phyloP scores from a whole-genome alignment of 2,329 filamentous ascomycete genomes.

The Elsinoe australis region DNA sequence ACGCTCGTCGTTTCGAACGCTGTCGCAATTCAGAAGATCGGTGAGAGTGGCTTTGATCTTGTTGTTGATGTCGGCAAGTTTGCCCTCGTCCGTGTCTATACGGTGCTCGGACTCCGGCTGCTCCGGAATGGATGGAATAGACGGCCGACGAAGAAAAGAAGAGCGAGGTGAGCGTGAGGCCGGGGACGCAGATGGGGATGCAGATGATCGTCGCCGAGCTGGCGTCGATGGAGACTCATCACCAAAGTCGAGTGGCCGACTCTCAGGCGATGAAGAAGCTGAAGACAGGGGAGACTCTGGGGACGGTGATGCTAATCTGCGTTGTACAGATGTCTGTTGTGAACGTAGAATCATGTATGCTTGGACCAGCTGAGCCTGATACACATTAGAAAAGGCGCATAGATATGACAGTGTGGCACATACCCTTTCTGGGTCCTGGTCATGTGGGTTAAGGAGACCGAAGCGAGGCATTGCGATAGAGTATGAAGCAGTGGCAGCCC shows the following conservation, averaged over 20 bases:
- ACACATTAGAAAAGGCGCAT: neutral
- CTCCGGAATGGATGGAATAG: slow-evolving; percentile 21
- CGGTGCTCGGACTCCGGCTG: slow-evolving; percentile 21
- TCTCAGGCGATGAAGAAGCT: slow-evolving; percentile 18
- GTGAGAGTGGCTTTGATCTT: slow-evolving; percentile 49
- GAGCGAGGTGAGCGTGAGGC: slow-evolving; percentile 16
- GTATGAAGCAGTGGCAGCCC: neutral
- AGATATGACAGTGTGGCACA: neutral
- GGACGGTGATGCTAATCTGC: slow-evolving; percentile 32
- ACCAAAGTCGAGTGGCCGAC: slow-evolving; percentile 14
- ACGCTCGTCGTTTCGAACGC: slow-evolving; percentile 40
- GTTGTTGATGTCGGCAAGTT: slow-evolving; percentile 44
- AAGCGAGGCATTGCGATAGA: slow-evolving; percentile 14
- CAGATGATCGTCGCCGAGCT: slow-evolving; percentile 21
- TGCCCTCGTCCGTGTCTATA: slow-evolving; percentile 37
- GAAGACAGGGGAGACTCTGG: slow-evolving; percentile 24
- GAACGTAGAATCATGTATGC: slow-evolving; percentile 36
- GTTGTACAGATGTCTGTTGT: slow-evolving; percentile 35
- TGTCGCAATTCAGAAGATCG: slow-evolving; percentile 47
- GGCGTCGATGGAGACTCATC: slow-evolving; percentile 20
- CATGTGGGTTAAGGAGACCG: slow-evolving; percentile 12
- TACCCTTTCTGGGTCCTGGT: slow-evolving; percentile 15
- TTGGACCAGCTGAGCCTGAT: slow-evolving; percentile 26
- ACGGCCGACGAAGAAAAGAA: slow-evolving; percentile 12
- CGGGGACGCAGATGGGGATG: slow-evolving; percentile 17